Base-by-base conservation (phyloP, 2,329 filamentous ascomycete genomes). In the Aspergillus sp. region DNA sequence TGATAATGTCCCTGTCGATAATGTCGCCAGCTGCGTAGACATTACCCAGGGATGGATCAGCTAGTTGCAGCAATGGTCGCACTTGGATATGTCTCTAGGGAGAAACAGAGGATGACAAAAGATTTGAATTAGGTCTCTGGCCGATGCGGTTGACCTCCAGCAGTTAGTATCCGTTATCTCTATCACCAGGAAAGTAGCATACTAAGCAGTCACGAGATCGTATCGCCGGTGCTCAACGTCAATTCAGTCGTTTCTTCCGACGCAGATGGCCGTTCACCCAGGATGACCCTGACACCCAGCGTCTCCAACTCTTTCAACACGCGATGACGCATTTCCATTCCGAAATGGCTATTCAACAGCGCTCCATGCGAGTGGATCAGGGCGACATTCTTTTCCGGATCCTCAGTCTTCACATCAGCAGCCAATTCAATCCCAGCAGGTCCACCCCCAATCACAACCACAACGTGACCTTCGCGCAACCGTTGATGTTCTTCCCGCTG, bases 11-110 rank as follows among this genome's bases (percentile, higher is more conserved):
- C 1, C 74, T 74, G 22, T 79, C 77, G 3, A 80, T 76, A 4
- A 86, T 79, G 52, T 86, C 83, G 15, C 83, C 83, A n/a, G 80
- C 75, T 1, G 77, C 78, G 55, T 82, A 86, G 2, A 85, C 70
- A 50, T 81, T 74, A 1, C 73, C 69, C 7, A 76, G 67, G 0
- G 52, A 49, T 2, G 70, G 63, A 53, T 79, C 75, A 6, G 64
- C 58, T 12, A 86, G 67, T 51, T 85, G 82, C 27, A 86, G 68
- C 0, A 77, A 82, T 0, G 75, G 69, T 43, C 74, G 73, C 20
- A 85, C 77, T 1, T 68, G 67, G 54, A 84, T 75, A 49, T 76
- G 73, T 1, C 75, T 76, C 0, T 72, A 73, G 3, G 63, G 53
- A 0, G 74, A 71, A 47, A 82, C 70, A 3, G 71, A 66, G 2